Conservation (phyloP, 345 rosid species). For the Camelina laxa region DNA sequence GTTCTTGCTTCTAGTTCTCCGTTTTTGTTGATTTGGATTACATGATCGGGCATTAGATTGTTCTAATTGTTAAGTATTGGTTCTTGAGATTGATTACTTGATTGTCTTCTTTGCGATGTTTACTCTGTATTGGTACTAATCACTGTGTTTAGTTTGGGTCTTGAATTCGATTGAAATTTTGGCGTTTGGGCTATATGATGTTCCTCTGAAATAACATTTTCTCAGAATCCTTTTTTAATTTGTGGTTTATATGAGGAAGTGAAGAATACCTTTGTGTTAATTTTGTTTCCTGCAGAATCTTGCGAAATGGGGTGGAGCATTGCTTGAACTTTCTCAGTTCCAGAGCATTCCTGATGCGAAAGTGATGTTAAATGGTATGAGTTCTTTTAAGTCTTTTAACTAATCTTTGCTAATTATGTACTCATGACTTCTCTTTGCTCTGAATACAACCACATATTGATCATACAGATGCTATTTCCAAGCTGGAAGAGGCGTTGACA, state of each 20-base stretch:
- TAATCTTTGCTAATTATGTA: neutral
- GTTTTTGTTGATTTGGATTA: neutral
- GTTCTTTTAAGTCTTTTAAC: too few species aligned
- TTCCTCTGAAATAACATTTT: neutral
- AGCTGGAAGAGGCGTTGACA: slow-evolving; percentile 83
- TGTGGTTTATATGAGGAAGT: neutral
- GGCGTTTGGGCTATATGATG: neutral
- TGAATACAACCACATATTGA: neutral
- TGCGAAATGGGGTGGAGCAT: slow-evolving; percentile 58
- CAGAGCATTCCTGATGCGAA: slow-evolving; percentile 53
- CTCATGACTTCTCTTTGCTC: neutral
- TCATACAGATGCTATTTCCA: slow-evolving; percentile 71
- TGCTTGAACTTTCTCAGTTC: slow-evolving; percentile 69
- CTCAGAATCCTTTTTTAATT: neutral
- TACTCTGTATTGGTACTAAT: neutral
- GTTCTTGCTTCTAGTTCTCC: neutral
- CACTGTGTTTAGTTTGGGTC: neutral
- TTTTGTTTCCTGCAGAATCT: slow-evolving; percentile 47
- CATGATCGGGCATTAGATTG: neutral
- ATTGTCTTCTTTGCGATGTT: neutral
- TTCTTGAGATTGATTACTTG: neutral
- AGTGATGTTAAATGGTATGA: slow-evolving; percentile 47
- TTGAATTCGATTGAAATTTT: neutral
- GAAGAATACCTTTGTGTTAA: neutral
- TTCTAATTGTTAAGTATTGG: neutral